Evolutionary conservation across 306 rosid species (phyloP), one percentile per base, ranked within the genome.

Genomic region (Pyrus communis): DNA sequence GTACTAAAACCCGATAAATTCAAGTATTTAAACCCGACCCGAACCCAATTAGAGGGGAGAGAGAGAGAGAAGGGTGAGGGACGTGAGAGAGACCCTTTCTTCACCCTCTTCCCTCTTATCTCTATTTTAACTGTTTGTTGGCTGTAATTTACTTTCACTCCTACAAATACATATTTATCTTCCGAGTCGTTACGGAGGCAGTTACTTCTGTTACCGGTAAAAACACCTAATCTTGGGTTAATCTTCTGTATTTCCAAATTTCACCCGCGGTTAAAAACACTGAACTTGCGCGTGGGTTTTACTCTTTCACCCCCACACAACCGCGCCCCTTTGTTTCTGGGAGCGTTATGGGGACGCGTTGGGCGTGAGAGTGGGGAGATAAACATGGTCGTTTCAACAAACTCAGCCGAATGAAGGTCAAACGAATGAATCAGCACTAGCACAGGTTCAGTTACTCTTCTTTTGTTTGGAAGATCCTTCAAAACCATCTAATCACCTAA

Each of bases 321-420:
- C 0, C 1, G 1, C 22, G 11, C 68, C 18, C 25, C n/a, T 28
- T 59, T 4, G 6, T 2, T 15, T 49, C 5, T 14, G 6, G 21
- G 42, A 63, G 49, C 70, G 17, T 65, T 23, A 23, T 0, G 0
- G 1, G 14, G 13, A 33, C 25, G 69, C 67, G 33, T 51, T 19
- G 7, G 1, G 7, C 1, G 9, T 7, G 60, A 18, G 62, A 58
- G 79, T 51, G 59, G 28, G 1, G 21, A 6, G 61, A 4, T 17
- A 25, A 40, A 15, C 25, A 4, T 0, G 6, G 17, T 33, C 7
- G 5, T 27, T 51, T 23, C 58, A 86, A 84, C 84, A 70, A 82
- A 84, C 60, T 71, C 81, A 28, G 30, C 80, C 68, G 43, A 59
- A 28, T 51, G 43, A 64, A 69, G 82, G 84, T 79, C 86, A 87